These are phyloP conservation scores for Psilocybe sp. DNA, from an alignment of 768 basidiomycete genomes.

Conservation along the genomic window DNA sequence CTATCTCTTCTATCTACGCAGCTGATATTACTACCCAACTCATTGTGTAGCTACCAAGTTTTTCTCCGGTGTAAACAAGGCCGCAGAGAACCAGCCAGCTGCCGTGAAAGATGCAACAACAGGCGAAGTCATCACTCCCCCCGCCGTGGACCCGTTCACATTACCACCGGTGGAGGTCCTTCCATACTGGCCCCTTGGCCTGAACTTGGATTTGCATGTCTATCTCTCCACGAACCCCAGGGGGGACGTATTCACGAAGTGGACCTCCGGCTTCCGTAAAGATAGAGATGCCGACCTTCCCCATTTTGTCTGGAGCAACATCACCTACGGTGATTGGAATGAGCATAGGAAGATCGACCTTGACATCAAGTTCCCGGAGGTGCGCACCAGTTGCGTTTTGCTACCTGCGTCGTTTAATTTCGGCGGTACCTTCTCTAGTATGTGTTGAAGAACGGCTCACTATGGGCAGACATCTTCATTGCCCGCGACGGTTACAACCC, in stretches of 20 bases:
- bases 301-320: slow-evolving; percentile 72
- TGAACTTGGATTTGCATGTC: slow-evolving; percentile 67
- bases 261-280: slow-evolving; percentile 47
- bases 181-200: slow-evolving; percentile 60
- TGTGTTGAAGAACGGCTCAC: slow-evolving; percentile 73
- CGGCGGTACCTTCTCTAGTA: slow-evolving; percentile 36
- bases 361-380: slow-evolving; percentile 66
- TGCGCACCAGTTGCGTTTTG: slow-evolving; percentile 25
- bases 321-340: slow-evolving; percentile 75
- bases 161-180: slow-evolving; percentile 52
- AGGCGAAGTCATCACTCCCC: slow-evolving; percentile 13
- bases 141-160: slow-evolving; percentile 42
- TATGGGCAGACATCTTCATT: slow-evolving; percentile 85
- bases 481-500: slow-evolving; percentile 63
- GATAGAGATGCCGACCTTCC: slow-evolving; percentile 54
- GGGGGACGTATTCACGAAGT: slow-evolving; percentile 57
- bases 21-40: neutral
- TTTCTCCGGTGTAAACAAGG: slow-evolving; percentile 27
- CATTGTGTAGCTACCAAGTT: slow-evolving; percentile 42
- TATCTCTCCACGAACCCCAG: slow-evolving; percentile 66
- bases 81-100: slow-evolving; percentile 20
- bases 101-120: slow-evolving; percentile 7
- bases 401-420: no score
- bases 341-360: slow-evolving; percentile 55
- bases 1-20: neutral